phyloP scores from a whole-genome alignment of 2,329 filamentous ascomycete species.

The Didymella exigua region DNA sequence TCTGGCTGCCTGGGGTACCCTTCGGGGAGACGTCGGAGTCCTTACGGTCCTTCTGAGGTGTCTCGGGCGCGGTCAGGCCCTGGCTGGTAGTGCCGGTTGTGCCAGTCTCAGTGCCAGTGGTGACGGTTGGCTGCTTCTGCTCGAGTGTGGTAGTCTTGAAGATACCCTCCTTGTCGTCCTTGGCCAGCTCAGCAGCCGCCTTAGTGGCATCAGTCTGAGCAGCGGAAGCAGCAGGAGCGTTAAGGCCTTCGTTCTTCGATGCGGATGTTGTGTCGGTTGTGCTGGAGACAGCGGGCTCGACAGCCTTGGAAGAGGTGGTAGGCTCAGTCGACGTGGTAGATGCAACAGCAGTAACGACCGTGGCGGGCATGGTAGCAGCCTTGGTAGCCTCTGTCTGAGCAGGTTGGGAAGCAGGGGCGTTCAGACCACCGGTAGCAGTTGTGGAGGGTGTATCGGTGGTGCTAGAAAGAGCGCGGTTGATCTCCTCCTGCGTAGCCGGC shows the following conservation, averaged over 20 bases:
- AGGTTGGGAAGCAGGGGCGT: conserved; percentile 45
- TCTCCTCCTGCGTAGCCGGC: conserved; percentile 8
- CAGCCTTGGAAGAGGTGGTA: background rate
- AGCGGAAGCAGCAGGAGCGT: conserved; percentile 45
- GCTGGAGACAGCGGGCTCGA: conserved; percentile 14
- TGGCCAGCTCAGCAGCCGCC: conserved; percentile 37
- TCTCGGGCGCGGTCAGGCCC: conserved; percentile 40
- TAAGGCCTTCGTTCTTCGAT: conserved; percentile 35
- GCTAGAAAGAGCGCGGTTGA: conserved; percentile 5
- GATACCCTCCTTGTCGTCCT: conserved; percentile 52
- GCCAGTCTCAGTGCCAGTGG: conserved; percentile 48
- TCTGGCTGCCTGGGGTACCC: conserved; percentile 49
- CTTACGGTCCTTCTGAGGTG: conserved; percentile 27
- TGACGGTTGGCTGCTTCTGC: conserved; percentile 49
- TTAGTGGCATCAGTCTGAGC: conserved; percentile 32
- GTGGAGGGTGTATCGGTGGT: conserved; percentile 21
- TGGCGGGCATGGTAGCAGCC: conserved; percentile 43
- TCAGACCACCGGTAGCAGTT: conserved; percentile 31
- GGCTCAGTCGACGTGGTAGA: conserved; percentile 22
- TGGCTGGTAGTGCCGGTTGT: conserved; percentile 28
- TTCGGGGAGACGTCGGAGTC: conserved; percentile 40
- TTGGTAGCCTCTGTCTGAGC: conserved; percentile 38
- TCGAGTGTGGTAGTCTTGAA: conserved; percentile 47
- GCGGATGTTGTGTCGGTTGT: conserved; percentile 10
- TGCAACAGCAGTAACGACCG: conserved; percentile 4